Conservation (phyloP, 352 stramenopile genomes). For the Phytopythium cucurbitacearum region DNA sequence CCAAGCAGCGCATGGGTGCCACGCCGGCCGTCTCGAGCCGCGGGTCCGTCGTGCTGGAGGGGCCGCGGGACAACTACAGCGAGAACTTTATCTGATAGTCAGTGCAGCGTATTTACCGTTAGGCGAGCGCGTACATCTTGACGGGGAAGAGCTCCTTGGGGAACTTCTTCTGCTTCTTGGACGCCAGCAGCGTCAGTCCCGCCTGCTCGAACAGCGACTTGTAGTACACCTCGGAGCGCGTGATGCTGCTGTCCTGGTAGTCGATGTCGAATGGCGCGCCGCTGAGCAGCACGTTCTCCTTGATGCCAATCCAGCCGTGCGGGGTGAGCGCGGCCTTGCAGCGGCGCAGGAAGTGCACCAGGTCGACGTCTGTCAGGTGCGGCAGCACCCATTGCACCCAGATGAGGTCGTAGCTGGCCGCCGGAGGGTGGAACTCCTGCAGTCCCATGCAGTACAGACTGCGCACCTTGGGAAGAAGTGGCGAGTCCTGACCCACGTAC, state of each 20-base stretch:
- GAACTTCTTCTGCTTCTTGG: conserved; percentile 89
- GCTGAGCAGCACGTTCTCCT: conserved; percentile 90
- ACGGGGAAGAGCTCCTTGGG: conserved; percentile 94
- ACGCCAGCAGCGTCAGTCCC: conserved; percentile 80
- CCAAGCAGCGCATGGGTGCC: conserved; percentile 13
- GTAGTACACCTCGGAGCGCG: conserved; percentile 87
- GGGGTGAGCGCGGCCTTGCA: conserved; percentile 70
- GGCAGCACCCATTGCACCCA: conserved; percentile 97
- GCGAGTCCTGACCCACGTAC: conserved; percentile 71
- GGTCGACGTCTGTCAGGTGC: conserved; percentile 94
- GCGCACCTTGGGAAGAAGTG: conserved; percentile 32
- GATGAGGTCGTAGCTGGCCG: conserved; percentile 90
- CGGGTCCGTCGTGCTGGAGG: conserved; percentile 68
- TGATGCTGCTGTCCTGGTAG: conserved; percentile 92
- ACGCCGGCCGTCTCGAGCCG: conserved; percentile 40
- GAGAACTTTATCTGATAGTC: conserved; percentile 18
- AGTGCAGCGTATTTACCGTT: conserved; percentile 9
- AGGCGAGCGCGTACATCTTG: conserved; percentile 90
- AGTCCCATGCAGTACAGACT: conserved; percentile 90
- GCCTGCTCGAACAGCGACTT: conserved; percentile 91
- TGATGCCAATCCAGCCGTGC: conserved; percentile 59
- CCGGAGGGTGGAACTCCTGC: conserved; percentile 83
- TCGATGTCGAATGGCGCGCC: conserved; percentile 89
- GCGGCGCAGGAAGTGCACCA: conserved; percentile 89
- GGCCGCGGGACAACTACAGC: conserved; percentile 20